Percentiles rank a stretch among this genome's conserved stretches.
Conservation (phyloP, 345 rosid species). For the Excoecaria cochinchinensis region DNA sequence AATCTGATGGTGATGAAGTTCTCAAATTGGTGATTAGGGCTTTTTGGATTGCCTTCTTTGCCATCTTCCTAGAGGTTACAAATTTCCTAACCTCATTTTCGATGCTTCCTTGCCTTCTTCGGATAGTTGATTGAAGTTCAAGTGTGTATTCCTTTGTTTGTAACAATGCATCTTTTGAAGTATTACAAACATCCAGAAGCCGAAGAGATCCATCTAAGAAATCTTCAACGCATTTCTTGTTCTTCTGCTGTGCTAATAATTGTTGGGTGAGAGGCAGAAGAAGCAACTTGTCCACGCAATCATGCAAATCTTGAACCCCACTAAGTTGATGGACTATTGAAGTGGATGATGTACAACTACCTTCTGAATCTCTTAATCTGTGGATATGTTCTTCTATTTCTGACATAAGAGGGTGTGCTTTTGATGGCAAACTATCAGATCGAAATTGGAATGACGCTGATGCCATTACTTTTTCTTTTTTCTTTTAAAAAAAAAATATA, state of each 20-base stretch:
- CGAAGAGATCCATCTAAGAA: slow-evolving; percentile 18
- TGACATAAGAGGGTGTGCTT: slow-evolving; percentile 40
- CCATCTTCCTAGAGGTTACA: slow-evolving; percentile 18
- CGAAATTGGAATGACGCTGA: slow-evolving; percentile 38
- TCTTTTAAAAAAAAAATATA: no score
- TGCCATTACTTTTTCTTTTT: slow-evolving; percentile 38
- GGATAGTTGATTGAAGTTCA: slow-evolving; percentile 5
- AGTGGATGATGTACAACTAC: slow-evolving; percentile 30
- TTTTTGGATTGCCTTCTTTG: slow-evolving; percentile 20
- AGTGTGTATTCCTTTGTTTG: slow-evolving; percentile 9
- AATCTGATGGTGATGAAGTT: neutral
- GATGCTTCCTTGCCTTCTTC: slow-evolving; percentile 11
- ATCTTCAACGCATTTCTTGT: slow-evolving; percentile 13
- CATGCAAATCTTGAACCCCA: slow-evolving; percentile 16
- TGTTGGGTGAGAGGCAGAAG: slow-evolving; percentile 12
- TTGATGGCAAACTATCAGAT: slow-evolving; percentile 47
- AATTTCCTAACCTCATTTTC: slow-evolving; percentile 10
- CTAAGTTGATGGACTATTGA: slow-evolving; percentile 6
- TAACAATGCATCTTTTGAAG: slow-evolving; percentile 15
- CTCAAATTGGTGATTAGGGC: slow-evolving; percentile 12
- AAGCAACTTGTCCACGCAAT: slow-evolving; percentile 16
- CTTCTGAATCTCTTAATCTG: slow-evolving; percentile 28
- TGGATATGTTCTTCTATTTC: slow-evolving; percentile 35
- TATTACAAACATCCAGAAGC: slow-evolving; percentile 16
- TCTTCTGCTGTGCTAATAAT: neutral